A percentile compares a stretch with the other conserved stretches of the same genome.
Evolutionary conservation across 495 filamentous ascomycete species (phyloP).

Genomic region (Neurospora sp.): DNA sequence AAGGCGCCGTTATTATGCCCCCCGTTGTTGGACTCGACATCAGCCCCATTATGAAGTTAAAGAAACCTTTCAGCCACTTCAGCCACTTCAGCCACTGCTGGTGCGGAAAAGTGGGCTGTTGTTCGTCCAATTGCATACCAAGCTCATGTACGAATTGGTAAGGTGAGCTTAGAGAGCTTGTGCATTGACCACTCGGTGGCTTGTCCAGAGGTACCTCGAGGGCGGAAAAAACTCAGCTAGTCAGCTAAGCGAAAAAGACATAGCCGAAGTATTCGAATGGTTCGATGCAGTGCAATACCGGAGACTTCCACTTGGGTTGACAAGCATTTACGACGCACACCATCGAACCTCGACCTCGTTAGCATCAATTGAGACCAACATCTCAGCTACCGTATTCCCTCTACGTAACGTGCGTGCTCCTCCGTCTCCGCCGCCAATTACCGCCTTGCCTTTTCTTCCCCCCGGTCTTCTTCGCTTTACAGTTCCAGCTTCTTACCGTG

Average conservation of each 20-base stretch:
- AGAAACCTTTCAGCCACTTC: neutral
- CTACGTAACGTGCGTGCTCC: constrained; percentile 11
- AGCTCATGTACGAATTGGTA: neutral
- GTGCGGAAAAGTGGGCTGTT: neutral
- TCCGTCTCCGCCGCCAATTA: constrained; percentile 11
- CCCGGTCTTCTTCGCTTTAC: neutral
- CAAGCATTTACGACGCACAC: constrained; percentile 5
- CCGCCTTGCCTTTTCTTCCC: constrained; percentile 10
- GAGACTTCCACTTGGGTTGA: constrained; percentile 3
- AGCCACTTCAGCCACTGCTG: neutral
- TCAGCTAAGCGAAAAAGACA: constrained; percentile 16
- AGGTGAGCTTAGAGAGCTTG: neutral
- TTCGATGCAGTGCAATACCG: constrained; percentile 24
- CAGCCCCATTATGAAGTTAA: neutral
- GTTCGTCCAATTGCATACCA: neutral
- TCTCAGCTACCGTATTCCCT: constrained; percentile 10
- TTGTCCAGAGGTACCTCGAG: neutral
- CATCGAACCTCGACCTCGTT: constrained; percentile 8
- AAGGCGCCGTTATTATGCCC: neutral
- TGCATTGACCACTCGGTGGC: neutral
- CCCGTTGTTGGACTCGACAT: neutral
- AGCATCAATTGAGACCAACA: constrained; percentile 17
- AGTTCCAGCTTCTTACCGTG: constrained; percentile 5
- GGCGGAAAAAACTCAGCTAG: constrained; percentile 5
- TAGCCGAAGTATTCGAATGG: constrained; percentile 13